Base-by-base conservation (phyloP, 805 yeast species). In the Candida orba region DNA sequence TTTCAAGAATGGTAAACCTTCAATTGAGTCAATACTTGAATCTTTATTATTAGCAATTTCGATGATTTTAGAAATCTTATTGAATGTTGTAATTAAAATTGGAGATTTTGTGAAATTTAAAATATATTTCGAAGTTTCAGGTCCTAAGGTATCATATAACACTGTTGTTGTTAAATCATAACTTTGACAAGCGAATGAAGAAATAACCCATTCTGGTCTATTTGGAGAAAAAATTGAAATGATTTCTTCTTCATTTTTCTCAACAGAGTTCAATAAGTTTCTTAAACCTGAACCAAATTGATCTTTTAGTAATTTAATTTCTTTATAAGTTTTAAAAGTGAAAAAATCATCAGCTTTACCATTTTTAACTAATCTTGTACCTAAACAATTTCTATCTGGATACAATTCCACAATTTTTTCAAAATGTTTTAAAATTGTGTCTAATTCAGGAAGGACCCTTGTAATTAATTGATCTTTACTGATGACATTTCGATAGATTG, bases 151-250 rank as follows among this genome's bases (percentile, higher is more conserved):
- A 27, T 45, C 48, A 31, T 45, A 45, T 13, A 45, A 31, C 2
- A 45, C 36, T 12, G 50, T 47, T 9, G 43, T 47, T 14, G 31
- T 27, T 14, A 47, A 27, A 23, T 41, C 41, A 33, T 23, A 33
- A 13, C 41, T 25, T 66, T 49, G 47, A 63, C 73, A 78, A 17
- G 76, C 69, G 33, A 68, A 69, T 53, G 84, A 78, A 1, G 88
- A 85, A 52, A 81, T 58, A 55, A 81, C 65, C 93, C 93, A 84
- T 61, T 83, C 86, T 12, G 71, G 64, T 40, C 80, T 64, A 56
- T 81, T 82, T 34, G 69, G 64, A 17, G 83, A 70, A 54, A 75
- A 74, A 7, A 82, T 52, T 3, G 82, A 64, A 27, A 80, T 73
- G 27, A 77, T 63, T 41, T 65, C 62, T 22, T 64, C 61, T 2